phyloP scores from a whole-genome alignment of 2,329 filamentous ascomycete genomes.

The Beauveria medogensis region DNA sequence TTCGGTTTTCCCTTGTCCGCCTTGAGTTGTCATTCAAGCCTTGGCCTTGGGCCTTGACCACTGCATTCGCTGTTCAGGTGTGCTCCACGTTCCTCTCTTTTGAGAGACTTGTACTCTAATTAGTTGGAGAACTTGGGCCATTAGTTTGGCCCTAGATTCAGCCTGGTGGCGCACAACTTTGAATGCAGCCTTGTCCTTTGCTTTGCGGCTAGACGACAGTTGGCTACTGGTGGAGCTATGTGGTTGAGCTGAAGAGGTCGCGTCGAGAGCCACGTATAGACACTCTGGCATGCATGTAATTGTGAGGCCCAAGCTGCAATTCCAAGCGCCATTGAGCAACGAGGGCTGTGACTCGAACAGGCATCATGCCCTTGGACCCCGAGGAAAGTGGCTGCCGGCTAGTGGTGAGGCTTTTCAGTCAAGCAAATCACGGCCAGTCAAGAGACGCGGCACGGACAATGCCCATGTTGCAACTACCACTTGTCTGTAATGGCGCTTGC shows the following conservation, averaged over 20 bases:
- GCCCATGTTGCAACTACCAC: no score
- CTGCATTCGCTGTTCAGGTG: neutral
- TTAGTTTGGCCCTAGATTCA: neutral
- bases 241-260: neutral
- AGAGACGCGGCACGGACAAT: neutral
- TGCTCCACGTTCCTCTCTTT: neutral
- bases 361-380: neutral
- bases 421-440: neutral
- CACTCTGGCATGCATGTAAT: neutral
- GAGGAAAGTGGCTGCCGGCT: neutral
- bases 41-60: neutral
- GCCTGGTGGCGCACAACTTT: neutral
- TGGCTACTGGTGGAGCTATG: neutral
- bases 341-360: neutral
- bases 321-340: neutral
- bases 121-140: neutral
- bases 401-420: neutral
- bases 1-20: neutral
- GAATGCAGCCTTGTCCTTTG: conserved; percentile 1
- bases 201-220: neutral
- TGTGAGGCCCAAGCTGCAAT: neutral
- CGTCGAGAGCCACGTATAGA: neutral
- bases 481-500: neutral
- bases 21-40: neutral
- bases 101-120: neutral